These are phyloP conservation scores for Lepidium africanum DNA, from an alignment of 345 rosid genomes.

Conservation along the genomic window DNA sequence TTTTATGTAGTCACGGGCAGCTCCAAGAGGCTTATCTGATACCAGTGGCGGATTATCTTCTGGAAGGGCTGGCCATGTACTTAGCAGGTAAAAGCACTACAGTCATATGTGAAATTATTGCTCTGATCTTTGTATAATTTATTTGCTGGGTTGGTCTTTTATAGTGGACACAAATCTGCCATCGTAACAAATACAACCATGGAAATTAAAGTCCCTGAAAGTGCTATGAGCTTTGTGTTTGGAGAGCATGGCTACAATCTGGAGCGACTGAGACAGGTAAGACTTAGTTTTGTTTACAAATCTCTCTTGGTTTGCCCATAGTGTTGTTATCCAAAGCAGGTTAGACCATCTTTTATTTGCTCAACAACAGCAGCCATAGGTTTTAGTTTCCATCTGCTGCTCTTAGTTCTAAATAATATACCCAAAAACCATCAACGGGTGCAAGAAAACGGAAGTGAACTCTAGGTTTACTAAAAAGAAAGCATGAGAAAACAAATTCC, in stretches of 20 bases:
- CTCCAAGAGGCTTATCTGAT: constrained; percentile 43
- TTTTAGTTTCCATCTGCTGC: background rate
- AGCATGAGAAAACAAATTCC: constrained; percentile 5
- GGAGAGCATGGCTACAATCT: constrained; percentile 83
- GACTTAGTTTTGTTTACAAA: background rate
- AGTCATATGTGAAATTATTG: background rate
- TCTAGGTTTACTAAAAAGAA: background rate
- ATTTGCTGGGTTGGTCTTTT: constrained; percentile 22
- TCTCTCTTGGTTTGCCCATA: background rate
- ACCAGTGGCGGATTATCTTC: constrained; percentile 46
- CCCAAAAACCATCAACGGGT: background rate
- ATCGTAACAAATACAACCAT: constrained; percentile 80
- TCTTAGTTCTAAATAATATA: background rate
- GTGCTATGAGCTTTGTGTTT: constrained; percentile 64
- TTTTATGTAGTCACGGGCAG: constrained; percentile 28
- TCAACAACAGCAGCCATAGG: constrained; percentile 4
- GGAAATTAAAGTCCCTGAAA: constrained; percentile 71
- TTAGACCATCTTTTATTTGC: background rate
- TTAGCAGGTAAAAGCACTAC: constrained; percentile 52
- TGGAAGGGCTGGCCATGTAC: constrained; percentile 49
- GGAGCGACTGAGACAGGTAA: constrained; percentile 45
- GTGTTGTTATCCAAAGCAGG: background rate
- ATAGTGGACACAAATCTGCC: constrained; percentile 76
- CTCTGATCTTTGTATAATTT: background rate
- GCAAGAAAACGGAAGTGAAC: background rate